These are phyloP conservation scores for Fusarium sp. DNA, from an alignment of 2,329 filamentous ascomycete genomes.

Conservation along the genomic window DNA sequence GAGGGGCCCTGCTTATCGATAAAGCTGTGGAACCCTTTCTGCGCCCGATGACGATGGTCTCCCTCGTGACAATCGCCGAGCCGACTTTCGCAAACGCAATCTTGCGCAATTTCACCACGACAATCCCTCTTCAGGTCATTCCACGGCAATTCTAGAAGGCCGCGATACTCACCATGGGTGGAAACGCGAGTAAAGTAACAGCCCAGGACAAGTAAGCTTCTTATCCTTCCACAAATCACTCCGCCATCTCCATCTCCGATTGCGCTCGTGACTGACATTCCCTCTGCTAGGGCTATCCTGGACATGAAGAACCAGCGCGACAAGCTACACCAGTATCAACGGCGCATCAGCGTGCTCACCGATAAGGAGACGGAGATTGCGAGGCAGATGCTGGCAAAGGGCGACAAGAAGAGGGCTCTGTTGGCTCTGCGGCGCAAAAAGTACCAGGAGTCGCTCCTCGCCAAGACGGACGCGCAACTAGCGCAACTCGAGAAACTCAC, in stretches of 20 bases:
- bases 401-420: constrained; percentile 82
- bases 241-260: constrained; percentile 23
- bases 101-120: background rate
- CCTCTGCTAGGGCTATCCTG: constrained; percentile 79
- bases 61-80: constrained; percentile 40
- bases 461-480: constrained; percentile 92
- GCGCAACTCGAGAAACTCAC: constrained; percentile 90
- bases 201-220: constrained; percentile 80
- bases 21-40: constrained; percentile 30
- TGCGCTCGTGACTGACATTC: constrained; percentile 29
- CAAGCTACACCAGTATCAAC: constrained; percentile 95
- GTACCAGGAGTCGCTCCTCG: constrained; percentile 89
- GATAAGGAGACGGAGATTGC: constrained; percentile 87
- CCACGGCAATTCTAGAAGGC: constrained; percentile 9
- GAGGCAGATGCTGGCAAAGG: constrained; percentile 77
- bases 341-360: constrained; percentile 84
- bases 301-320: constrained; percentile 98
- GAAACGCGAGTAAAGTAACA: constrained; percentile 64
- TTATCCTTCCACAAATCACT: constrained; percentile 3
- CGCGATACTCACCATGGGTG: constrained; percentile 56
- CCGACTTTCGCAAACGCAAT: constrained; percentile 8
- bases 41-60: constrained; percentile 41
- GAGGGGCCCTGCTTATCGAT: constrained; percentile 40
- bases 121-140: background rate
- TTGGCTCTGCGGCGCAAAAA: constrained; percentile 93